phyloP scores from a whole-genome alignment of 1,284 basidiomycete species.

The Caloboletus inedulis region DNA sequence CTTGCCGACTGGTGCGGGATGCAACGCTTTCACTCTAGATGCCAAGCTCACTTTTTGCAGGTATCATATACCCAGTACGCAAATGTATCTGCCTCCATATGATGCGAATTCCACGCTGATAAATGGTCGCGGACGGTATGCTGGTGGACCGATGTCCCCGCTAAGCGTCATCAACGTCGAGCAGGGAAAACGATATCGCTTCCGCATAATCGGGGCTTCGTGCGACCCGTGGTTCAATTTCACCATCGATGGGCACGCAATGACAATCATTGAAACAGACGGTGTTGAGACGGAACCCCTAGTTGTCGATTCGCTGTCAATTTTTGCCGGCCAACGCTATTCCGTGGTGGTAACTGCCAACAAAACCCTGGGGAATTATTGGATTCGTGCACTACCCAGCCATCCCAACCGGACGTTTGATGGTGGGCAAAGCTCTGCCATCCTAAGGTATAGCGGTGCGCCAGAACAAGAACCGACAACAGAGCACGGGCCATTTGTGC shows the following conservation, averaged over 20 bases:
- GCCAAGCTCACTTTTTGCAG: slow-evolving; percentile 4
- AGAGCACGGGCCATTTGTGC: slow-evolving; percentile 24
- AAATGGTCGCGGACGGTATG: slow-evolving; percentile 32
- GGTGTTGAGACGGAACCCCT: slow-evolving; percentile 41
- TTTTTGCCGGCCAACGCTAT: slow-evolving; percentile 40
- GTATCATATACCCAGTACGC: slow-evolving; percentile 16
- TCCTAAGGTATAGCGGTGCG: slow-evolving; percentile 52
- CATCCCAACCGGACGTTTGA: slow-evolving; percentile 29
- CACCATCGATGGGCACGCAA: slow-evolving; percentile 38
- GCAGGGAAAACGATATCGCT: slow-evolving; percentile 33
- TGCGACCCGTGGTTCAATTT: slow-evolving; percentile 37
- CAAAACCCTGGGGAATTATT: slow-evolving; percentile 38
- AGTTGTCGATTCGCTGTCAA: slow-evolving; percentile 37
- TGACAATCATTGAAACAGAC: slow-evolving; percentile 48
- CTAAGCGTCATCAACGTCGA: slow-evolving; percentile 29
- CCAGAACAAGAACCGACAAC: slow-evolving; percentile 39
- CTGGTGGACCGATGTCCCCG: slow-evolving; percentile 19
- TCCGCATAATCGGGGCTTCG: slow-evolving; percentile 35
- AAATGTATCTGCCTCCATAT: slow-evolving; percentile 16
- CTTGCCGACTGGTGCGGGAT: slow-evolving; percentile 20
- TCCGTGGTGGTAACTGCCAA: slow-evolving; percentile 33
- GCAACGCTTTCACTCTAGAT: background rate
- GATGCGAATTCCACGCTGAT: slow-evolving; percentile 30
- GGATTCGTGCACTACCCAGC: slow-evolving; percentile 36
- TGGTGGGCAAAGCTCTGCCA: slow-evolving; percentile 47